Evolutionary conservation across 75 land plant genomes (phyloP).

Genomic region (Pseudotsuga menziesii): DNA sequence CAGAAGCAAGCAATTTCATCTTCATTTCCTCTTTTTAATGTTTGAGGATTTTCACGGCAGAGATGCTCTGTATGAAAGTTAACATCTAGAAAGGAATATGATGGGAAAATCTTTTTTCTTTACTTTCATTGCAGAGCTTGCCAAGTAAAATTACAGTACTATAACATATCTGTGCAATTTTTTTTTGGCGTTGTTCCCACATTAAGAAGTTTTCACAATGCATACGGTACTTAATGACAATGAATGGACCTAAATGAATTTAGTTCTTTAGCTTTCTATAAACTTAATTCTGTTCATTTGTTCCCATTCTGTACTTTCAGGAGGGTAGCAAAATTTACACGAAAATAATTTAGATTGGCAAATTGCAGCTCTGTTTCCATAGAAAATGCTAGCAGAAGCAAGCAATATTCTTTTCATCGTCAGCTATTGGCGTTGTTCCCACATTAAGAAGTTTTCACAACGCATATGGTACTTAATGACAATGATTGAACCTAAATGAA

Average conservation of each 20-base stretch:
- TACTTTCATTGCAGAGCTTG: neutral
- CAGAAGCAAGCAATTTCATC: constrained; percentile 2
- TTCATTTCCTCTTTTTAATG: neutral
- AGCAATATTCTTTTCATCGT: neutral
- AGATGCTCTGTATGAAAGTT: neutral
- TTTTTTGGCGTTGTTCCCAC: neutral
- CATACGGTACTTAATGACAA: neutral
- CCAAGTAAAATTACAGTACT: neutral
- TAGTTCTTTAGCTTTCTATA: neutral
- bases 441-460: neutral
- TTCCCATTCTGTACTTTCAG: neutral
- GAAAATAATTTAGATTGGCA: too few relatives aligned
- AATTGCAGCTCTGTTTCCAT: too few relatives aligned
- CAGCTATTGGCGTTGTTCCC: neutral
- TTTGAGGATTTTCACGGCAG: neutral
- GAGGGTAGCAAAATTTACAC: neutral
- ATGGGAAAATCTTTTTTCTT: neutral
- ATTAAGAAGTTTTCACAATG: neutral
- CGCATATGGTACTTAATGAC: neutral
- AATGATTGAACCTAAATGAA: neutral
- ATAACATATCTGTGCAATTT: neutral
- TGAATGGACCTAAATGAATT: neutral
- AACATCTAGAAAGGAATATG: neutral
- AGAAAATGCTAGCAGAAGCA: neutral
- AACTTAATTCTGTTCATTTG: neutral